phyloP scores from a whole-genome alignment of 129 eudicot species.

The Apium graveolens region DNA sequence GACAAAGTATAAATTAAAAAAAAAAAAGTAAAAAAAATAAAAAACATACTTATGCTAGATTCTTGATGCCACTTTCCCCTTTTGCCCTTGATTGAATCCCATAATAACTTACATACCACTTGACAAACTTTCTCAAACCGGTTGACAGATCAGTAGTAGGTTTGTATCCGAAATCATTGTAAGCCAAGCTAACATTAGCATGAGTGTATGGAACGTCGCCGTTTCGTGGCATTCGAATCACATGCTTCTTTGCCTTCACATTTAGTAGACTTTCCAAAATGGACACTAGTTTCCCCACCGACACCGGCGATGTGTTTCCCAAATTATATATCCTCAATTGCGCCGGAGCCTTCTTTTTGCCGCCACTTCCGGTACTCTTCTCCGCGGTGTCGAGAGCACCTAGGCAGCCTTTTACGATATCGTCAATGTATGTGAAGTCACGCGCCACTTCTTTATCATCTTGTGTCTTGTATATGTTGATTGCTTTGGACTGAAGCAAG shows the following conservation, averaged over 20 bases:
- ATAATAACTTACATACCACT: slow-evolving; percentile 66
- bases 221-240: slow-evolving; percentile 67
- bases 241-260: slow-evolving; percentile 59
- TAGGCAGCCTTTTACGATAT: slow-evolving; percentile 64
- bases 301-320: slow-evolving; percentile 73
- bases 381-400: slow-evolving; percentile 72
- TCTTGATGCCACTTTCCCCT: slow-evolving; percentile 23
- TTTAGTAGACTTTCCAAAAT: slow-evolving; percentile 42
- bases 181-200: slow-evolving; percentile 65
- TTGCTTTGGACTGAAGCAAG: slow-evolving; percentile 44
- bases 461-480: slow-evolving; percentile 41
- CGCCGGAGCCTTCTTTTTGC: slow-evolving; percentile 54
- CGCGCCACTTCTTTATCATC: slow-evolving; percentile 72
- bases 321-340: slow-evolving; percentile 54
- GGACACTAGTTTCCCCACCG: slow-evolving; percentile 51
- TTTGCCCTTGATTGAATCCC: slow-evolving; percentile 49
- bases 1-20: neutral
- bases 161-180: slow-evolving; percentile 57
- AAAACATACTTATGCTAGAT: neutral
- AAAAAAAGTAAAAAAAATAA: neutral
- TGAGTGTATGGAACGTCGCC: slow-evolving; percentile 83
- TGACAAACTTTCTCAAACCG: slow-evolving; percentile 63
- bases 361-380: slow-evolving; percentile 75
- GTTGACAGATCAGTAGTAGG: slow-evolving; percentile 66
- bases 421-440: slow-evolving; percentile 81